Evolutionary conservation across 495 filamentous ascomycete species (phyloP).

Genomic region (Wilcoxina mikolae): DNA sequence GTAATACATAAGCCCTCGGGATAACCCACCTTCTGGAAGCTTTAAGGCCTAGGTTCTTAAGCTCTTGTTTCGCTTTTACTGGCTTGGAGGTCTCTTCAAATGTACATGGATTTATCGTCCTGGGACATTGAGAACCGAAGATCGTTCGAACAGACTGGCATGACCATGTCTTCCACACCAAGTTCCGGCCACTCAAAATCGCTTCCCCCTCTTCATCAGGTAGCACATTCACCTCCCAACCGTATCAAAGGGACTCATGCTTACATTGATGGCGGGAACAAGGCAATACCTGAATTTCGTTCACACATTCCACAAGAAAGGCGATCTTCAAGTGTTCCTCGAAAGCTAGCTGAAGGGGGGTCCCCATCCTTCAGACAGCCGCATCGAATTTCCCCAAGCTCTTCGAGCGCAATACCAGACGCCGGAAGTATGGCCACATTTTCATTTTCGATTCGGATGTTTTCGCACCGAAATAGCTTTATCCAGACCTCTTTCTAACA

Average conservation of each 20-base stretch:
- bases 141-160: conserved; percentile 21
- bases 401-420: conserved; percentile 21
- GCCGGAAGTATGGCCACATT: conserved; percentile 21
- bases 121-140: conserved; percentile 17
- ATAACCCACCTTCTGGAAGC: conserved; percentile 17
- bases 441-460: conserved; percentile 2
- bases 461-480: not conserved
- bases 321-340: conserved; percentile 19
- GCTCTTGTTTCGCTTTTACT: not conserved
- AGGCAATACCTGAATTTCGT: conserved; percentile 26
- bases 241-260: not conserved
- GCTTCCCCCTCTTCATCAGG: conserved; percentile 26
- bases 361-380: conserved; percentile 21
- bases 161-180: conserved; percentile 19
- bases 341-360: conserved; percentile 20
- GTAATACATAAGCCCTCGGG: conserved; percentile 8
- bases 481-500: conserved; percentile 20
- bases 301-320: conserved; percentile 20
- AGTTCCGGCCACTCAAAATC: conserved; percentile 16
- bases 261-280: conserved; percentile 8
- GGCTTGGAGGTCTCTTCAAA: conserved; percentile 12
- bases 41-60: conserved; percentile 4
- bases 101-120: conserved; percentile 23
- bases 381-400: conserved; percentile 20
- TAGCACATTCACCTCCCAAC: conserved; percentile 9